Conservation (phyloP, 2,329 filamentous ascomycete species). For the Penicillium sp. region DNA sequence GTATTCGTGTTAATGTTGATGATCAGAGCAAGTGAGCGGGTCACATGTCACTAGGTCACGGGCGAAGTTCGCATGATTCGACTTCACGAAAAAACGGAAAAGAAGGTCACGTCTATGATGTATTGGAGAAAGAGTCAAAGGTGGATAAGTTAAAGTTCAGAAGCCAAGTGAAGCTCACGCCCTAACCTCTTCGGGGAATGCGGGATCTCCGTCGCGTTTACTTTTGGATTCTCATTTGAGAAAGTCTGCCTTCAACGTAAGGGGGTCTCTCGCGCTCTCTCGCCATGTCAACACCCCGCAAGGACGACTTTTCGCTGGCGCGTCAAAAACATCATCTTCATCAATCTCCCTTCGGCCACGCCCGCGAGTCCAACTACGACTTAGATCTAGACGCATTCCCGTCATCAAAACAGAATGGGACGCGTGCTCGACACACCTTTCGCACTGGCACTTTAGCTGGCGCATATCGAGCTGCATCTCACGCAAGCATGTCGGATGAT, state of each 20-base stretch:
- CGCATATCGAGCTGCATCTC: constrained; percentile 37
- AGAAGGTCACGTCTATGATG: not conserved
- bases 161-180: not conserved
- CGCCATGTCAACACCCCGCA: constrained; percentile 35
- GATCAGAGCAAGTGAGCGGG: constrained; percentile 11
- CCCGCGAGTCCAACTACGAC: constrained; percentile 22
- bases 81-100: not conserved
- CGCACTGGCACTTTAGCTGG: constrained; percentile 38
- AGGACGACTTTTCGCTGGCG: constrained; percentile 25
- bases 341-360: constrained; percentile 32
- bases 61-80: constrained; percentile 11
- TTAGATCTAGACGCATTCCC: constrained; percentile 29
- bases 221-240: constrained; percentile 1
- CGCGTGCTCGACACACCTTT: constrained; percentile 31
- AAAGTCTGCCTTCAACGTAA: constrained; percentile 1
- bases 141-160: not conserved
- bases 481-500: constrained; percentile 26
- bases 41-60: constrained; percentile 20
- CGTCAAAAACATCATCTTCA: constrained; percentile 32
- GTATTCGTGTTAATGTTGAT: constrained; percentile 6
- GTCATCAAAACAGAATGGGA: constrained; percentile 27
- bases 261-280: not conserved
- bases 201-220: constrained; percentile 14
- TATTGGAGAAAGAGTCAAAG: not conserved
- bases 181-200: constrained; percentile 23